Conservation (phyloP, 208 protist genomes). For the Trypanosoma theileri region DNA sequence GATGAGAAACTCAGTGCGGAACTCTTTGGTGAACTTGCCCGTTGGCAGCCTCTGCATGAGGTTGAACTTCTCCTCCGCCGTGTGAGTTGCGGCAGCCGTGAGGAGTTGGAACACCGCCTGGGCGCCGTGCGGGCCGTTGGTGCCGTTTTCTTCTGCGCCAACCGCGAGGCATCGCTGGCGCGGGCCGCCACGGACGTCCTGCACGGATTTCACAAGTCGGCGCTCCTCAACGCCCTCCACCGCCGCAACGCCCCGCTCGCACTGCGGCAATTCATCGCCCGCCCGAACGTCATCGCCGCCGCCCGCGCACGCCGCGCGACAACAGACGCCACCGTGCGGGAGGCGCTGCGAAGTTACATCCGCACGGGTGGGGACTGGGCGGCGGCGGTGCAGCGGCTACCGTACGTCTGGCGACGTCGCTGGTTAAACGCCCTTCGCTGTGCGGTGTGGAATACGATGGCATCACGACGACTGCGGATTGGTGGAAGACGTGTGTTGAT, state of each 20-base stretch:
- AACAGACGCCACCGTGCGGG: constrained; percentile 67
- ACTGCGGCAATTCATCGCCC: constrained; percentile 63
- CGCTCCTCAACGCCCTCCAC: constrained; percentile 74
- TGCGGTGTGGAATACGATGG: constrained; percentile 84
- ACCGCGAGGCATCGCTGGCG: constrained; percentile 66
- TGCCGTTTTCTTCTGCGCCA: constrained; percentile 80
- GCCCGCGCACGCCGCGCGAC: constrained; percentile 54
- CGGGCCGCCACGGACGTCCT: constrained; percentile 82
- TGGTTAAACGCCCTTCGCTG: constrained; percentile 81
- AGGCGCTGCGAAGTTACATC: constrained; percentile 66
- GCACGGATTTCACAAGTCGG: constrained; percentile 81
- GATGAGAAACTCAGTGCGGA: constrained; percentile 12
- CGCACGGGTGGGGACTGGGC: constrained; percentile 67
- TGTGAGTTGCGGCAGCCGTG: constrained; percentile 39
- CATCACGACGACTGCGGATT: constrained; percentile 53
- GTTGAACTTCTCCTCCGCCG: constrained; percentile 71
- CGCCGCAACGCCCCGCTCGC: constrained; percentile 53
- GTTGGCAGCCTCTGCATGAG: constrained; percentile 74
- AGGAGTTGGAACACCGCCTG: constrained; percentile 67
- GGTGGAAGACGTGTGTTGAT: constrained; percentile 40
- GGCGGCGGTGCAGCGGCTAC: constrained; percentile 47
- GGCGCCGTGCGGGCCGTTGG: constrained; percentile 61
- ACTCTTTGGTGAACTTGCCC: constrained; percentile 61
- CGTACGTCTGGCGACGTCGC: constrained; percentile 74
- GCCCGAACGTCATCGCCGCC: constrained; percentile 67